Base-by-base conservation (phyloP, 2,329 filamentous ascomycete species). In the Rhynchosporium secalis region DNA sequence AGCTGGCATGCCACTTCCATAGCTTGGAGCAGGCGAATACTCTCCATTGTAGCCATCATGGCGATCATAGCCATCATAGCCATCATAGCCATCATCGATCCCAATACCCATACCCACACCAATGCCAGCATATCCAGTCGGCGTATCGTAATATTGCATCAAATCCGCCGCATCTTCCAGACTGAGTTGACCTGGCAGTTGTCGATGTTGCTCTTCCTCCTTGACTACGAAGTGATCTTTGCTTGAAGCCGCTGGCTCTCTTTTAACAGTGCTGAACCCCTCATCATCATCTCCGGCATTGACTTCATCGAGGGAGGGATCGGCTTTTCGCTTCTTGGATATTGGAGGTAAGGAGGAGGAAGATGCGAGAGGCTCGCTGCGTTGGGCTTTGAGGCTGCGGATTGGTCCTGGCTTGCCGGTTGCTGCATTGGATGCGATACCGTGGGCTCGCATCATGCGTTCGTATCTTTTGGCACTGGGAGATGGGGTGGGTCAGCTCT, bases 381-480 rank as follows among this genome's bases (percentile, higher is more conserved):
- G 62, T 6, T 68, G 60, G 7, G 49, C 46, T 56, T 69, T 70
- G 36, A 60, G 38, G 47, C 55, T 51, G 15, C 68, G 66, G 9
- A 58, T 29, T 4, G 66, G 62, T 3, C 68, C 58, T 26, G 69
- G 60, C 46, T 73, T 72, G 57, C 68, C 63, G 10, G 61, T 62
- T 38, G 66, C 69, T 51, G 67, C 69, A 55, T 69, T 71, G 56
- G 70, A 56, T 9, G 67, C 56, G 59, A 87, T 82, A 31, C 79
- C 80, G 66, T 86, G 78, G 8, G 81, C 76, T 72, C 87, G 86
- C 75, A 88, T 78, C 71, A 90, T 80, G 38, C 87, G 83, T 74
- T 88, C 85, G 70, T 87, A 90, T 68, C 87, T 79, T 75, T 90
- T 90, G 65, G 86, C 83, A 1, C 87, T 90, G 70, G 61, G 43